phyloP scores from a whole-genome alignment of 768 basidiomycete species.

The Sistotremastrum niveocremeum region DNA sequence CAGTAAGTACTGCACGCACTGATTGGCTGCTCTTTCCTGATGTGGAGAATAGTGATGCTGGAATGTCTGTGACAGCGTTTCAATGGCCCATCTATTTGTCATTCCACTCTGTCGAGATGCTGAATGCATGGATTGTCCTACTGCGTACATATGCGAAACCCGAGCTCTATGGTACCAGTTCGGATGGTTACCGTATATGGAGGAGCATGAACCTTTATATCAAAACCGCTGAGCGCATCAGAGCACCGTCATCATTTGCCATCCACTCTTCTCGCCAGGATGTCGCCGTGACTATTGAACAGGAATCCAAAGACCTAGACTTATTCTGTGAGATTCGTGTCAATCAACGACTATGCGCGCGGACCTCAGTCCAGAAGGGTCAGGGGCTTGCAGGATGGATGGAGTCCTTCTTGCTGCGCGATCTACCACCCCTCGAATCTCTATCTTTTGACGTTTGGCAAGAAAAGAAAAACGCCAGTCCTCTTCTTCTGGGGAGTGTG shows the following conservation, averaged over 20 bases:
- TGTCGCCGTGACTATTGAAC: no score
- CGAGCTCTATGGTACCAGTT: constrained; percentile 49
- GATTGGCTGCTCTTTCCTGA: no score
- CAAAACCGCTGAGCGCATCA: constrained; percentile 22
- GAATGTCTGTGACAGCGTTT: no score
- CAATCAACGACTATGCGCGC: constrained; percentile 52
- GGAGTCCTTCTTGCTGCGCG: constrained; percentile 59
- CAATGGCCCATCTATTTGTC: constrained; percentile 50
- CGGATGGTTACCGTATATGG: constrained; percentile 65
- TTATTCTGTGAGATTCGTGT: constrained; percentile 70
- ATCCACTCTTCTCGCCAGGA: no score
- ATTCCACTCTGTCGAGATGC: constrained; percentile 48
- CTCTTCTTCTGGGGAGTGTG: constrained; percentile 43
- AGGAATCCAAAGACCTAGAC: constrained; percentile 49
- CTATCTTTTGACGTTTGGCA: constrained; percentile 57
- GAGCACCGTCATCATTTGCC: constrained; percentile 16
- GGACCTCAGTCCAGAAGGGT: constrained; percentile 61
- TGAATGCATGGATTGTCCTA: constrained; percentile 67
- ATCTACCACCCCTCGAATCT: constrained; percentile 66
- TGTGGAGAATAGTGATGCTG: no score
- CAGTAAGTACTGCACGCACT: no score
- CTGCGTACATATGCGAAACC: constrained; percentile 70
- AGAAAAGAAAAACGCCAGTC: constrained; percentile 48
- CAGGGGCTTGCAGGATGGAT: constrained; percentile 68
- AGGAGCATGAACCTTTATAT: constrained; percentile 56